Base-by-base conservation (phyloP, 1,139 yeast species). In the Suhomyces maxii region DNA sequence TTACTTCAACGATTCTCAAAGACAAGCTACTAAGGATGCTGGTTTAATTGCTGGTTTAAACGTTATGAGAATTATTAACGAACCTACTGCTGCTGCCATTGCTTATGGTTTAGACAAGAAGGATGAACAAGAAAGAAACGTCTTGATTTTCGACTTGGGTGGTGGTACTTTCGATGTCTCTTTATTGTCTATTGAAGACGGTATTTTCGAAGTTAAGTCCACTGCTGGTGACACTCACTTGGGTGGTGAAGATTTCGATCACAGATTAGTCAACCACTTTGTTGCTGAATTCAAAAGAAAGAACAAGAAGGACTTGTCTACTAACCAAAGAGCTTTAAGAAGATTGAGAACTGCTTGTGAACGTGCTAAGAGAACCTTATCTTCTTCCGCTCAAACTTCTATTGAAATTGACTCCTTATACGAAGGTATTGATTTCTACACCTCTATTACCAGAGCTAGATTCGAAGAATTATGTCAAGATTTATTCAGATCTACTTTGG, bases 121-220 rank as follows among this genome's bases (percentile, higher is more conserved):
- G 74, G 66, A 58, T 44, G 83, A 84, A 56, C 77, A 79, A 59
- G 77, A 73, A 76, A 89, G 89, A 78, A 86, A 89, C 67, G 95
- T 90, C 49, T 81, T 90, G 65, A 89, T 90, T 63, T 90, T 89
- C 73, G 97, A 90, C 73, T 80, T 90, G 66, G 97, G 97, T 83
- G 97, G 97, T 79, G 97, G 97, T 81, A 90, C 97, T 64, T 90
- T 90, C 72, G 97, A 90, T 87, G 97, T 90, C 48, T 90, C 97
- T 37, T 79, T 90, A 58, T 80, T 90, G 61, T 85, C 93, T 47
- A 90, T 90, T 68, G 96, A 90, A 71, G 96, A 89, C 56, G 97
- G 97, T 82, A 88, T 90, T 60, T 90, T 90, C 71, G 95, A 90
- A 74, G 97, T 90, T 63, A 89, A 89, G 81, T 91, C 97, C 54